A percentile compares a stretch with the other conserved stretches of the same genome.
Evolutionary conservation across 2,329 filamentous ascomycete genomes (phyloP).

Genomic region (Grosmannia huntii): DNA sequence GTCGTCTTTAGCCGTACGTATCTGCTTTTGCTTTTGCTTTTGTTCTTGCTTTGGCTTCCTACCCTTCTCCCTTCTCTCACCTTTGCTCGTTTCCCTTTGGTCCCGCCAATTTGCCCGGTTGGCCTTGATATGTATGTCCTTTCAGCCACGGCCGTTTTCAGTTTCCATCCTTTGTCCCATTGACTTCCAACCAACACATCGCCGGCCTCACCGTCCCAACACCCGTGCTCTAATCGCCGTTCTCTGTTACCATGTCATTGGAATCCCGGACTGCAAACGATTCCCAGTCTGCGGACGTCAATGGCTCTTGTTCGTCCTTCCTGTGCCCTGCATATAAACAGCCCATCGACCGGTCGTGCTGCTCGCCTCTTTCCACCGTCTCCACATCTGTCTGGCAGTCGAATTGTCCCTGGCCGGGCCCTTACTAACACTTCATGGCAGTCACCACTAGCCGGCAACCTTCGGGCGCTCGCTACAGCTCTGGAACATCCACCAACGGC

Average conservation of each 20-base stretch:
- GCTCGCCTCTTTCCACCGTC: not conserved
- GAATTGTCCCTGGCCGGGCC: not conserved
- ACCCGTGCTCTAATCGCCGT: not conserved
- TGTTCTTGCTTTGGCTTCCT: not conserved
- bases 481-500: conserved; percentile 11
- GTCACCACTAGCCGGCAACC: not conserved
- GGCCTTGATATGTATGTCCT: not conserved
- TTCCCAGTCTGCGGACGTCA: not conserved
- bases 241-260: not conserved
- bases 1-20: not conserved
- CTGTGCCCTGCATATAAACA: not conserved
- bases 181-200: no score
- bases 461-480: not conserved
- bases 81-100: not conserved
- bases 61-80: not conserved
- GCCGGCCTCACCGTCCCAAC: no score
- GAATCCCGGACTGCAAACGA: not conserved
- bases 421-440: not conserved
- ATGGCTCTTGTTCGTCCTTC: not conserved
- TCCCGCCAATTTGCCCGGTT: no score
- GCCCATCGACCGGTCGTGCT: not conserved
- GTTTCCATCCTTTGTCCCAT: not conserved
- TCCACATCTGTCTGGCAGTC: not conserved
- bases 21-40: not conserved
- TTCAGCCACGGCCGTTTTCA: not conserved